A percentile compares a stretch with the other conserved stretches of the same genome.
Evolutionary conservation across 1,284 basidiomycete species (phyloP).

Genomic region (Melampsora allii-populina): DNA sequence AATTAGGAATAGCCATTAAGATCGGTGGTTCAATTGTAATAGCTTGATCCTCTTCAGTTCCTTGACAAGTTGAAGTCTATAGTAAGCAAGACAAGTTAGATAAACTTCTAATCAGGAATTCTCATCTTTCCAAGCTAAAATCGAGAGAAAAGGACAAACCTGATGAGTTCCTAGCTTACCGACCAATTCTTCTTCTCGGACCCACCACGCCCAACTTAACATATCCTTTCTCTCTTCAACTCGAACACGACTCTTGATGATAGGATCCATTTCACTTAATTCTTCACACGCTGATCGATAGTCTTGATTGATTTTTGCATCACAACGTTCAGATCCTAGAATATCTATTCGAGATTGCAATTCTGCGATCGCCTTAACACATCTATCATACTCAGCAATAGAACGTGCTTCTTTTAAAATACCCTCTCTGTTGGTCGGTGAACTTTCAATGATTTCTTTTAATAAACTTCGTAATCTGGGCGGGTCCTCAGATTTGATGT

Average conservation of each 20-base stretch:
- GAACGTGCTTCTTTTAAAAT: constrained; percentile 13
- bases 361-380: constrained; percentile 17
- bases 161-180: background rate
- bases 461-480: background rate
- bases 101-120: background rate
- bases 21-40: background rate
- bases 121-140: background rate
- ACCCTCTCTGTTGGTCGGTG: background rate
- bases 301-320: background rate
- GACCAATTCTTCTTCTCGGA: background rate
- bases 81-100: background rate
- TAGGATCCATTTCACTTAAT: background rate
- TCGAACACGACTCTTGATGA: background rate
- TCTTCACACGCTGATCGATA: background rate
- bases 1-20: background rate
- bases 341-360: constrained; percentile 22
- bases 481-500: background rate
- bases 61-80: background rate
- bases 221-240: background rate
- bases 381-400: constrained; percentile 25
- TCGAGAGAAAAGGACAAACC: background rate
- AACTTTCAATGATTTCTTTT: background rate
- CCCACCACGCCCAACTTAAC: constrained; percentile 4
- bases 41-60: background rate
- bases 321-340: background rate